Evolutionary conservation across 1,284 basidiomycete genomes (phyloP).

Genomic region (Leccinum griseonigrum): DNA sequence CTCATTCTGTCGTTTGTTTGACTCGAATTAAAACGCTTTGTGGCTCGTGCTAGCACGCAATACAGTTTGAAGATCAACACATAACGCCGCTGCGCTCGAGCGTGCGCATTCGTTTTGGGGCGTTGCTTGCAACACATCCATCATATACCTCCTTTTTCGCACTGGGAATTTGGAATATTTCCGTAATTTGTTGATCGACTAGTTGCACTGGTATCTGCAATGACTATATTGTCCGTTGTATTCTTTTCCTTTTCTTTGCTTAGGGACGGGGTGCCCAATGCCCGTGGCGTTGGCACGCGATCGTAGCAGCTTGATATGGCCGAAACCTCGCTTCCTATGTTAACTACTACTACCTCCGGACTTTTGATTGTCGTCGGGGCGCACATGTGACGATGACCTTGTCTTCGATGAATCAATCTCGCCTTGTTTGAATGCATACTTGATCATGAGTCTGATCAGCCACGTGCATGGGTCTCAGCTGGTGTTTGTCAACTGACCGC

Average conservation of each 20-base stretch:
- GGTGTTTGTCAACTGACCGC: not conserved
- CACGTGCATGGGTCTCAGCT: not conserved
- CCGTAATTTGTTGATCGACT: not conserved
- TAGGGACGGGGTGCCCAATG: not conserved
- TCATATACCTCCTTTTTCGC: not conserved
- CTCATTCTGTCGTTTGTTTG: not conserved
- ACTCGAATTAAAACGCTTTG: not conserved
- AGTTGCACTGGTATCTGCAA: not conserved
- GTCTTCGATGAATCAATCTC: not conserved
- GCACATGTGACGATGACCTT: not conserved
- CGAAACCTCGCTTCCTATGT: not conserved
- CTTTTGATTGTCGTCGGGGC: not conserved
- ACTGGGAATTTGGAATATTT: not conserved
- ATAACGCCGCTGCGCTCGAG: constrained; percentile 11
- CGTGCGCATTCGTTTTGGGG: not conserved
- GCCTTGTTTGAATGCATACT: not conserved
- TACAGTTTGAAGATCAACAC: constrained; percentile 42
- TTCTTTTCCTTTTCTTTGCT: not conserved
- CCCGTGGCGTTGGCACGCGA: not conserved
- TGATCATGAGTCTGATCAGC: not conserved
- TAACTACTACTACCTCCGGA: not conserved
- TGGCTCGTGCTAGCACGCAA: constrained; percentile 30
- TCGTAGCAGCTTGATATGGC: not conserved
- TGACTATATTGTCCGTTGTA: not conserved
- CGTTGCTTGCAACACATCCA: not conserved